These are phyloP conservation scores for Dovyalis caffra DNA, from an alignment of 345 rosid species.

Conservation along the genomic window DNA sequence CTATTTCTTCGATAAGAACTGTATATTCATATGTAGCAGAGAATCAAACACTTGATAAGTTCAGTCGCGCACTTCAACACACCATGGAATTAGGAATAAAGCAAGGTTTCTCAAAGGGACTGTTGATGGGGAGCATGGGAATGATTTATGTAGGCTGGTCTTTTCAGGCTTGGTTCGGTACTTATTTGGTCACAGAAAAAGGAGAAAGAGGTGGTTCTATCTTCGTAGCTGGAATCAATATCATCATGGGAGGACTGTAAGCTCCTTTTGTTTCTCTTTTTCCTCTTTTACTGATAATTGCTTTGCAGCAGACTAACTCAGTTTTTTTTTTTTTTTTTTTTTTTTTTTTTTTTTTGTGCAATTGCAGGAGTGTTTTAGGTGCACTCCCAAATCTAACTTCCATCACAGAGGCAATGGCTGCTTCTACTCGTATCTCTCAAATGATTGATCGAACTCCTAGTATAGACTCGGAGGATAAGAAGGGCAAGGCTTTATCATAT, in stretches of 20 bases:
- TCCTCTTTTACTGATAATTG: neutral
- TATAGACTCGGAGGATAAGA: conserved; percentile 53
- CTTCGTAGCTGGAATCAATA: conserved; percentile 56
- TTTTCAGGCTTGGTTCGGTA: conserved; percentile 62
- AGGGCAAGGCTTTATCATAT: conserved; percentile 62
- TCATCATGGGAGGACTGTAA: conserved; percentile 70
- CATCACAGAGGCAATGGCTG: conserved; percentile 54
- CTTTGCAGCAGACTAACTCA: neutral
- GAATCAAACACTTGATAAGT: conserved; percentile 39
- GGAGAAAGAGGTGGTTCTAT: conserved; percentile 57
- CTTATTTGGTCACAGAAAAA: conserved; percentile 54
- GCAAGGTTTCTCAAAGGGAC: conserved; percentile 62
- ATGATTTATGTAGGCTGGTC: conserved; percentile 63
- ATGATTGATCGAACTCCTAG: conserved; percentile 49
- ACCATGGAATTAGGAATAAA: conserved; percentile 53
- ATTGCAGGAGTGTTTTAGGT: conserved; percentile 52
- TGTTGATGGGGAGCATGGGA: conserved; percentile 76
- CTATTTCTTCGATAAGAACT: conserved; percentile 61
- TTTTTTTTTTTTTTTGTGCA: conserved; percentile 8
- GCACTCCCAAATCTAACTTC: conserved; percentile 60
- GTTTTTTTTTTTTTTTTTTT: conserved; percentile 14
- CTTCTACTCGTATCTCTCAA: conserved; percentile 46
- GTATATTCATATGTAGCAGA: conserved; percentile 65
- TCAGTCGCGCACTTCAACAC: conserved; percentile 47
- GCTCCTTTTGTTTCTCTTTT: conserved; percentile 10